Evolutionary conservation across 371 early-diverging fungal genomes (phyloP), one percentile per base, ranked within the genome.

Genomic region (Circinella umbellata): DNA sequence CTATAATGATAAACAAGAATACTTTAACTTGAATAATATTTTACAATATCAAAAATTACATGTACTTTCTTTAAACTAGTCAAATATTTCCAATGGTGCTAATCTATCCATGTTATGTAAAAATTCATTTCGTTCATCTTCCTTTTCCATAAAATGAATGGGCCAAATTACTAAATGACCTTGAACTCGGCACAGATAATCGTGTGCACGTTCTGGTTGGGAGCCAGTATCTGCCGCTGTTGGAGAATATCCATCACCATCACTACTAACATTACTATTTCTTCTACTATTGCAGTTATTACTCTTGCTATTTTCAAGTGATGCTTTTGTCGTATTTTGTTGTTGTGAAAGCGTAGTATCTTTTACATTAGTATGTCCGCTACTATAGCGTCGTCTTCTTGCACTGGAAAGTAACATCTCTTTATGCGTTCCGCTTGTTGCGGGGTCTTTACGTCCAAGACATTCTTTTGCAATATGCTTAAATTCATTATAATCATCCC

Each of bases 91-190:
- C 18, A 82, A 55, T 0, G 90, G 90, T 1, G 82, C 80, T 34
- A 89, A 51, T n/a, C 78, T 72, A 74, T 90, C 90, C 17, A 78
- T 79, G 61, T 70, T 74, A 63, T 80, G 75, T 20, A 84, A 71
- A 65, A 80, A 84, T 35, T 86, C 87, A 38, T 74, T 71, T 8
- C 78, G 75, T 53, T 81, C 57, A 60, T 84, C 83, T 61, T 84
- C 90, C n/a, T 82, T 67, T 63, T 83, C 77, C 73, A 90, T 69
- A 46, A 89, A 90, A 61, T 84, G 79, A 20, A 76, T 67, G 3
- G 90, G 89, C 76, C 86, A 86, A 13, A 82, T 79, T 3, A 90
- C 90, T 59, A 89, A 37, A 27, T 89, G 85, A 1, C 90, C 90
- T 35, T 75, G 67, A 53, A 89, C 82, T 49, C 65, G 69, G 17